A percentile compares a stretch with the other conserved stretches of the same genome.
Evolutionary conservation across 2,329 filamentous ascomycete genomes (phyloP).

Genomic region (Allantophomopsis cytisporea): DNA sequence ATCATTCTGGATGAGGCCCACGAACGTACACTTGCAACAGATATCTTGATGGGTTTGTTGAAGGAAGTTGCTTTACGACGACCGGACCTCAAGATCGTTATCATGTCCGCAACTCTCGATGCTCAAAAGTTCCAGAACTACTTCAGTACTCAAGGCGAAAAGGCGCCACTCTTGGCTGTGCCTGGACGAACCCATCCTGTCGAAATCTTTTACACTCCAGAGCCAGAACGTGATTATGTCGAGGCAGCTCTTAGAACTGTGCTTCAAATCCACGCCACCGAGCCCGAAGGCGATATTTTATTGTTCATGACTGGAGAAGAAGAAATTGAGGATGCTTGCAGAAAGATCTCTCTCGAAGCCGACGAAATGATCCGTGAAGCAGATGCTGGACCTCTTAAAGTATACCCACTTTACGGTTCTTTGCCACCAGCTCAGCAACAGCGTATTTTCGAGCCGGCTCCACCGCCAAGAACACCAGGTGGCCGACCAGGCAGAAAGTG

Average conservation of each 20-base stretch:
- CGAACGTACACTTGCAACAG: slow-evolving; percentile 91
- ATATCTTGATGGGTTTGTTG: slow-evolving; percentile 91
- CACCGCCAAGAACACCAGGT: slow-evolving; percentile 55
- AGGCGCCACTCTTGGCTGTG: slow-evolving; percentile 78
- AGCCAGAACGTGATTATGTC: slow-evolving; percentile 92
- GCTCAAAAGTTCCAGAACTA: slow-evolving; percentile 97
- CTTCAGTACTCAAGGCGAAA: slow-evolving; percentile 53
- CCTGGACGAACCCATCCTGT: slow-evolving; percentile 92
- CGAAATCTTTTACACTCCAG: slow-evolving; percentile 96
- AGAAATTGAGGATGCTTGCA: slow-evolving; percentile 92
- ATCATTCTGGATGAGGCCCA: slow-evolving; percentile 98
- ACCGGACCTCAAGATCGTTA: slow-evolving; percentile 90
- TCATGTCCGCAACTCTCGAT: slow-evolving; percentile 97
- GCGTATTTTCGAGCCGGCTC: slow-evolving; percentile 85
- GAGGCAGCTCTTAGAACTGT: slow-evolving; percentile 92
- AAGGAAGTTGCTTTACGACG: slow-evolving; percentile 78
- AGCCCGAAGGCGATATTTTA: slow-evolving; percentile 83
- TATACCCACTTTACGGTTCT: slow-evolving; percentile 90
- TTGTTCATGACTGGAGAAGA: slow-evolving; percentile 96
- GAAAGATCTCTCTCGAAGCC: slow-evolving; percentile 80
- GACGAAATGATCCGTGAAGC: slow-evolving; percentile 89
- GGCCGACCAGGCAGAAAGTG: slow-evolving; percentile 85
- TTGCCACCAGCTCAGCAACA: slow-evolving; percentile 89
- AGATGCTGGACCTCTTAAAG: slow-evolving; percentile 75
- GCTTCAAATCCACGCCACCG: slow-evolving; percentile 88